Evolutionary conservation across 306 rosid genomes (phyloP).

Genomic region (Lagenaria siceraria): DNA sequence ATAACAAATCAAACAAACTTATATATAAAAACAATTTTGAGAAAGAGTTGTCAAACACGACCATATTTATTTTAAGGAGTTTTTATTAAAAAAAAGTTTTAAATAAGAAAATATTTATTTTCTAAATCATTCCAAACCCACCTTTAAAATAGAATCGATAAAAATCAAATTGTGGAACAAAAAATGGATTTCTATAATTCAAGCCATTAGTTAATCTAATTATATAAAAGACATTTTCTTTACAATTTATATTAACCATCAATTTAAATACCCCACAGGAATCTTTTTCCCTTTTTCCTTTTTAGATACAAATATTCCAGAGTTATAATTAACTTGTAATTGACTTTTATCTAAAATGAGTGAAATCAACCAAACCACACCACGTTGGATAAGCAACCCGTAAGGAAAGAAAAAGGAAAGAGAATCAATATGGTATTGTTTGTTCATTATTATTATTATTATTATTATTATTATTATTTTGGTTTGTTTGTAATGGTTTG

Average conservation of each 20-base stretch:
- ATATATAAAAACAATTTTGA: too few relatives aligned
- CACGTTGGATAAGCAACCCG: neutral
- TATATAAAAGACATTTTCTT: neutral
- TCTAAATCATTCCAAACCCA: too few relatives aligned
- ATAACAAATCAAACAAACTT: too few relatives aligned
- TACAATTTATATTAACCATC: neutral
- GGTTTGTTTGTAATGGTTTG: too few relatives aligned
- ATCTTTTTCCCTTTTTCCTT: neutral
- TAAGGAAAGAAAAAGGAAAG: neutral
- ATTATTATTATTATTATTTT: too few relatives aligned
- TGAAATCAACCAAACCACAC: neutral
- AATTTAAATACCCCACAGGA: neutral
- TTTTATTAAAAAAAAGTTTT: too few relatives aligned
- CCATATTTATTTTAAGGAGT: too few relatives aligned
- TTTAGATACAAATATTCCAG: neutral
- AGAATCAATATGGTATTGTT: neutral
- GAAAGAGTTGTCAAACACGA: too few relatives aligned
- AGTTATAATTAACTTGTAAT: neutral
- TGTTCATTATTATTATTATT: neutral
- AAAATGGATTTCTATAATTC: neutral
- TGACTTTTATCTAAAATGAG: neutral
- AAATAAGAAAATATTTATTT: too few relatives aligned
- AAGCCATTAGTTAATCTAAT: neutral
- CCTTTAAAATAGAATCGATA: neutral
- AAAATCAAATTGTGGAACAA: neutral